Evolutionary conservation across 345 rosid species (phyloP).

Genomic region (Hevea brasiliensis): DNA sequence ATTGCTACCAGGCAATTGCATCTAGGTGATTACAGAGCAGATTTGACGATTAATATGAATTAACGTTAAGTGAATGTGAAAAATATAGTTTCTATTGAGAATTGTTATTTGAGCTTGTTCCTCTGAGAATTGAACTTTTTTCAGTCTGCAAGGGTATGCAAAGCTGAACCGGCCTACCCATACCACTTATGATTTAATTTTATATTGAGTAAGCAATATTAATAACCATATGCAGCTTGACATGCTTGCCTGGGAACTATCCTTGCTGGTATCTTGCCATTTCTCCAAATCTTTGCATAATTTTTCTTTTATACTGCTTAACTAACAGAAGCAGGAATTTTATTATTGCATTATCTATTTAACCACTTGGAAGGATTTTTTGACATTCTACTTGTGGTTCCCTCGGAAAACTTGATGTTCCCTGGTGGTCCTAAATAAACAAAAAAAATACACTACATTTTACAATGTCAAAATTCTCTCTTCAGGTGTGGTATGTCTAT

Average conservation of each 20-base stretch:
- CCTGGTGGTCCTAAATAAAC: neutral
- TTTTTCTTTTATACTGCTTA: too few relatives aligned
- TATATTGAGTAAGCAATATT: too few relatives aligned
- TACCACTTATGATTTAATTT: too few relatives aligned
- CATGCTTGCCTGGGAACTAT: too few relatives aligned
- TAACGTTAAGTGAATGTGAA: neutral
- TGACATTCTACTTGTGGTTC: neutral
- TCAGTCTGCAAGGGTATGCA: too few relatives aligned
- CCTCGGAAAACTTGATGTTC: neutral
- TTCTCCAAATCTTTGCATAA: too few relatives aligned
- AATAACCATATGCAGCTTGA: neutral
- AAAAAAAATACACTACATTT: neutral
- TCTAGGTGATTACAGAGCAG: slow-evolving; percentile 7
- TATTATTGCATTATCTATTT: neutral
- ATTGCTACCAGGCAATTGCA: slow-evolving; percentile 14
- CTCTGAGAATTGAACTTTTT: too few relatives aligned
- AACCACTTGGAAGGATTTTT: neutral
- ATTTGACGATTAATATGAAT: slow-evolving; percentile 5
- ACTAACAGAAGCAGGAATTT: neutral
- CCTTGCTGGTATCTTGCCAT: too few relatives aligned
- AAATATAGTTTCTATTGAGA: too few relatives aligned
- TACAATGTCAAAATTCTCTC: slow-evolving; percentile 23
- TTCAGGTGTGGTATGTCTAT: slow-evolving; percentile 1
- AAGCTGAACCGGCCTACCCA: too few relatives aligned
- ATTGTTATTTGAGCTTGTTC: too few relatives aligned